Conservation (phyloP, 108 stramenopile genomes). For the Pseudonitzschia pungens region DNA sequence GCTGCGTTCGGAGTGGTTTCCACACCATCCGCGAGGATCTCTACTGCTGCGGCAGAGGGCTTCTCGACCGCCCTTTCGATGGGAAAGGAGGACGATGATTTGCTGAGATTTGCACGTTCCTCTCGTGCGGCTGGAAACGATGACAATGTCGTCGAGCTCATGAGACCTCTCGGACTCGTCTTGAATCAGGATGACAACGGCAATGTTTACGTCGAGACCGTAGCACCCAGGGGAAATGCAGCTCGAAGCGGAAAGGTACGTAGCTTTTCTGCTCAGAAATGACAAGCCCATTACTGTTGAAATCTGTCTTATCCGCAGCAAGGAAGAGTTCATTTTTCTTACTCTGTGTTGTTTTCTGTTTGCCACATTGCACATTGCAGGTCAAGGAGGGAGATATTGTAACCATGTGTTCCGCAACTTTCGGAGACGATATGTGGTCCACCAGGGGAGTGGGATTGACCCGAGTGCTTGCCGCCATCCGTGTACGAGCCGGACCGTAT, state of each 20-base stretch:
- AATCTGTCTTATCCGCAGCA: too few relatives aligned
- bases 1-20: not conserved
- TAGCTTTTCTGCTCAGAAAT: not conserved
- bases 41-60: not conserved
- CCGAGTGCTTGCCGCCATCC: conserved; percentile 88
- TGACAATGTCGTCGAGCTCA: conserved; percentile 90
- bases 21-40: not conserved
- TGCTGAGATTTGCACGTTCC: conserved; percentile 61
- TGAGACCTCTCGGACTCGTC: conserved; percentile 89
- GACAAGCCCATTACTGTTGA: too few relatives aligned
- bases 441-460: conserved; percentile 80
- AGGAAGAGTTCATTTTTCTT: too few relatives aligned
- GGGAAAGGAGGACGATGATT: conserved; percentile 51
- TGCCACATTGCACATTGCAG: conserved; percentile 2
- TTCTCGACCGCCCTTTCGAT: conserved; percentile 20
- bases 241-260: conserved; percentile 82
- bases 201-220: conserved; percentile 88
- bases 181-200: conserved; percentile 88
- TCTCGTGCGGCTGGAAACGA: conserved; percentile 58
- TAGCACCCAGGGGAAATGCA: conserved; percentile 89
- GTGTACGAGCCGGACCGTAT: conserved; percentile 78
- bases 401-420: conserved; percentile 93
- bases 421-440: conserved; percentile 96
- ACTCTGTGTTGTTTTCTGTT: conserved; percentile 14
- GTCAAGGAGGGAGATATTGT: conserved; percentile 89